Conservation (phyloP, 257 asterid species). For the Solanum infundibuliforme region DNA sequence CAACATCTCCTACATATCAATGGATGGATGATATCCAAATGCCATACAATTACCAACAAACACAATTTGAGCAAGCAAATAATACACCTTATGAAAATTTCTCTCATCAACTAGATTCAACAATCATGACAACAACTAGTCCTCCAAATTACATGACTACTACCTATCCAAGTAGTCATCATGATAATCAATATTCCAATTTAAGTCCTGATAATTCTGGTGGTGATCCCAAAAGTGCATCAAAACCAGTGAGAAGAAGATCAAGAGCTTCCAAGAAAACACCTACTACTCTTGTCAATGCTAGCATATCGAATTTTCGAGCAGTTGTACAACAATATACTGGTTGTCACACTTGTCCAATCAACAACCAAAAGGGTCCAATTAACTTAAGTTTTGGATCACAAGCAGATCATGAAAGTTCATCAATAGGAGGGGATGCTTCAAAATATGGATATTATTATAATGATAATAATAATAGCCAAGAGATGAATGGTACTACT, state of each 20-base stretch:
- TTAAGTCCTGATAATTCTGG: background rate
- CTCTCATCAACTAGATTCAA: background rate
- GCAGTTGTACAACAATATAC: conserved; percentile 32
- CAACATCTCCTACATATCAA: background rate
- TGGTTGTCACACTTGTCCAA: background rate
- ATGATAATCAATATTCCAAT: background rate
- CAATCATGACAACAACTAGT: background rate
- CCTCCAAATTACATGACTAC: background rate
- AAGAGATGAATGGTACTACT: background rate
- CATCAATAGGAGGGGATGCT: background rate
- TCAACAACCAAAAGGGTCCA: conserved; percentile 1
- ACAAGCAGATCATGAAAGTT: background rate
- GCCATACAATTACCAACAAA: background rate
- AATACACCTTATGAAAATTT: background rate
- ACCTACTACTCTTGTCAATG: conserved; percentile 27
- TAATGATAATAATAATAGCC: background rate
- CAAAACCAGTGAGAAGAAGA: conserved; percentile 20
- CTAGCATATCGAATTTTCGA: conserved; percentile 35
- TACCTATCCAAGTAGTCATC: background rate
- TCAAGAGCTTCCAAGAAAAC: conserved; percentile 29
- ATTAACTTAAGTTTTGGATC: background rate
- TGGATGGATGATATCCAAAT: conserved; percentile 1
- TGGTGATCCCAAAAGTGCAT: background rate
- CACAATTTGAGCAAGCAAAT: background rate
- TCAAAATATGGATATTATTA: background rate